phyloP scores from a whole-genome alignment of 208 protist species.

The Acanthamoeba healyi region DNA sequence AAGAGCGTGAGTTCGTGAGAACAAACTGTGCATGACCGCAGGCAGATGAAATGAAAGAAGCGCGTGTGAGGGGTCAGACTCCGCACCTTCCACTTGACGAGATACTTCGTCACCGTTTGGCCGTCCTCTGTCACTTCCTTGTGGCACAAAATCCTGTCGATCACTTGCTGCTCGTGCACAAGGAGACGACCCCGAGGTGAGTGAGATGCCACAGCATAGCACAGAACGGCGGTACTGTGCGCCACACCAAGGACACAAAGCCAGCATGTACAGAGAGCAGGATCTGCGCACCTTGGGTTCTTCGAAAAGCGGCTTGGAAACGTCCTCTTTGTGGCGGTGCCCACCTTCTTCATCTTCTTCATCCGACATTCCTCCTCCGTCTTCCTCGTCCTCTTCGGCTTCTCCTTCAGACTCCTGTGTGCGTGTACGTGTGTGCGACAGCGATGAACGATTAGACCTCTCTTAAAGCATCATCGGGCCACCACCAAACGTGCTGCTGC shows the following conservation, averaged over 20 bases:
- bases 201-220: background rate
- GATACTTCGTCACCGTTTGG: conserved; percentile 31
- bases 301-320: background rate
- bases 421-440: no score
- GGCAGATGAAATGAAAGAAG: no score
- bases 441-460: background rate
- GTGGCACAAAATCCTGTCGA: conserved; percentile 70
- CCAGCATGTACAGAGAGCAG: background rate
- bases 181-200: no score
- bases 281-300: background rate
- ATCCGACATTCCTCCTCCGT: background rate
- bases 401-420: conserved; percentile 30
- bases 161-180: conserved; percentile 16
- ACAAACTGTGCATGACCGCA: no score
- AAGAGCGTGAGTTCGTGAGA: no score
- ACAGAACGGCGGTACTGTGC: no score
- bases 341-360: conserved; percentile 44
- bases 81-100: conserved; percentile 73
- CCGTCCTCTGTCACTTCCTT: conserved; percentile 38
- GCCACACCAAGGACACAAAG: no score
- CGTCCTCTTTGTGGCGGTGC: background rate
- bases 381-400: conserved; percentile 47
- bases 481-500: no score
- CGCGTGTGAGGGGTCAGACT: background rate
- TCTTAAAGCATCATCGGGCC: no score